Evolutionary conservation across 805 yeast species (phyloP).

Genomic region (Candida parachauliodes): DNA sequence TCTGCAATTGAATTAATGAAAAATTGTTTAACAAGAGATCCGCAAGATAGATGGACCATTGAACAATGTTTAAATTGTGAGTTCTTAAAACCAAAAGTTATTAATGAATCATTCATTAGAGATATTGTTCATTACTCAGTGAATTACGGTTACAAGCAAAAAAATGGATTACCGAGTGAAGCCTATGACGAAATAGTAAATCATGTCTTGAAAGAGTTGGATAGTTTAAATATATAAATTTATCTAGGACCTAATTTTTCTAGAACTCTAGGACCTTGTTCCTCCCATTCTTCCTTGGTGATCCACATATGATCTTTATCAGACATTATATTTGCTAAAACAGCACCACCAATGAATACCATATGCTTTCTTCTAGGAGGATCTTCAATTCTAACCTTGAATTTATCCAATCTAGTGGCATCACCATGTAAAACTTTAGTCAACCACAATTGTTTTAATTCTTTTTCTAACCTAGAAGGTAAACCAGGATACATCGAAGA

Average conservation of each 20-base stretch:
- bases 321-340: conserved; percentile 95
- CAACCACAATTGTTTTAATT: conserved; percentile 93
- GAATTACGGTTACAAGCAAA: conserved; percentile 54
- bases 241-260: conserved; percentile 90
- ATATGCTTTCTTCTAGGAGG: conserved; percentile 98
- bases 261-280: conserved; percentile 84
- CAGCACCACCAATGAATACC: conserved; percentile 99
- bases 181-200: conserved; percentile 39
- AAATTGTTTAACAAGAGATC: conserved; percentile 69
- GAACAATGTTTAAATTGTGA: conserved; percentile 57
- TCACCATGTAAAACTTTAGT: conserved; percentile 84
- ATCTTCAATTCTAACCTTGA: conserved; percentile 95
- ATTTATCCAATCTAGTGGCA: conserved; percentile 80
- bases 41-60: conserved; percentile 61
- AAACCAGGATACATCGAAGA: conserved; percentile 98
- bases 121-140: conserved; percentile 77
- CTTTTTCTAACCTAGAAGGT: conserved; percentile 93
- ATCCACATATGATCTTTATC: conserved; percentile 99
- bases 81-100: conserved; percentile 72
- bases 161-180: conserved; percentile 40
- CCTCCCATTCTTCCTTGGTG: conserved; percentile 95
- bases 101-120: conserved; percentile 60
- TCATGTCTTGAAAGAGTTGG: conserved; percentile 36
- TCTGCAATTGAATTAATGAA: conserved; percentile 69
- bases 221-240: conserved; percentile 30